Evolutionary conservation across 176 grass and related monocot genomes (phyloP).

Genomic region (maize (Zea mays)): Zm-B73-REFERENCE-NAM-5.0 NC_050104.1:19948501-19949000

Average conservation of each 20-base stretch:
- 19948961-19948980: neutral
- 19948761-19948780: neutral
- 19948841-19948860: neutral
- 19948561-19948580: slow-evolving; percentile 97
- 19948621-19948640: no score
- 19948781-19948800: neutral
- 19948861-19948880: neutral
- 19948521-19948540: slow-evolving; percentile 91
- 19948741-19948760: neutral
- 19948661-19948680: neutral
- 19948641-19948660: no score
- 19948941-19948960: neutral
- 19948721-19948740: neutral
- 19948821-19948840: slow-evolving; percentile 8
- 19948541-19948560: slow-evolving; percentile 98
- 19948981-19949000: no score
- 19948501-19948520: no score
- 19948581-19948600: slow-evolving; percentile 94
- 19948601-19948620: slow-evolving; percentile 97
- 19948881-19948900: neutral
- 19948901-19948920: no score
- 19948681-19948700: neutral
- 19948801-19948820: neutral
- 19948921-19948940: neutral
- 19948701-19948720: neutral